A percentile compares a stretch with the other conserved stretches of the same genome.
Conservation (phyloP, 495 filamentous ascomycete species). For the Glarea lozoyensis region DNA sequence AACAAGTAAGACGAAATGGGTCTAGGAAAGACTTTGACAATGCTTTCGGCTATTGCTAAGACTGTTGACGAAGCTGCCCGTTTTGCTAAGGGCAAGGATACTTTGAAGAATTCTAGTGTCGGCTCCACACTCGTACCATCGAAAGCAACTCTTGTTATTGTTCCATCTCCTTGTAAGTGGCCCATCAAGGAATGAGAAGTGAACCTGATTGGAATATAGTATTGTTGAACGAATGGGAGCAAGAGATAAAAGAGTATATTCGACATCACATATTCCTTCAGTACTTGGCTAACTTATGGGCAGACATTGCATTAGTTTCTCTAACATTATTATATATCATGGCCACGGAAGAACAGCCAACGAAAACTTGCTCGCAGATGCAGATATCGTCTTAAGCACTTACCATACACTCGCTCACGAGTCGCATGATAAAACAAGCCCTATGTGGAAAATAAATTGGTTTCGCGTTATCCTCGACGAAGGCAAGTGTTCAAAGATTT, state of each 20-base stretch:
- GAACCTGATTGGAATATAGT: background rate
- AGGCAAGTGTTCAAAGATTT: conserved; percentile 27
- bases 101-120: background rate
- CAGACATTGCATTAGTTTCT: background rate
- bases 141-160: conserved; percentile 66
- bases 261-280: background rate
- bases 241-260: background rate
- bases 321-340: conserved; percentile 46
- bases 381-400: conserved; percentile 71
- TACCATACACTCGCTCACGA: conserved; percentile 32
- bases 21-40: background rate
- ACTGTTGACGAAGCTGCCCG: background rate
- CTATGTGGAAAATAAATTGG: conserved; percentile 59
- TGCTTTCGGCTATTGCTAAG: conserved; percentile 1
- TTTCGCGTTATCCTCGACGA: conserved; percentile 81
- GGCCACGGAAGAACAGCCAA: conserved; percentile 48
- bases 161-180: conserved; percentile 33
- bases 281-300: background rate
- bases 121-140: conserved; percentile 20
- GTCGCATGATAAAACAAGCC: conserved; percentile 24
- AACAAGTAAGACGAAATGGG: conserved; percentile 4
- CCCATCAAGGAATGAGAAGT: background rate
- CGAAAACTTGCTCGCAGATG: conserved; percentile 41
- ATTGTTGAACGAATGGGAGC: background rate
- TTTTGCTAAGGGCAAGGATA: background rate